Evolutionary conservation across 2,329 filamentous ascomycete genomes (phyloP), one percentile per base, ranked within the genome.

Genomic region (Talaromyces sp.): DNA sequence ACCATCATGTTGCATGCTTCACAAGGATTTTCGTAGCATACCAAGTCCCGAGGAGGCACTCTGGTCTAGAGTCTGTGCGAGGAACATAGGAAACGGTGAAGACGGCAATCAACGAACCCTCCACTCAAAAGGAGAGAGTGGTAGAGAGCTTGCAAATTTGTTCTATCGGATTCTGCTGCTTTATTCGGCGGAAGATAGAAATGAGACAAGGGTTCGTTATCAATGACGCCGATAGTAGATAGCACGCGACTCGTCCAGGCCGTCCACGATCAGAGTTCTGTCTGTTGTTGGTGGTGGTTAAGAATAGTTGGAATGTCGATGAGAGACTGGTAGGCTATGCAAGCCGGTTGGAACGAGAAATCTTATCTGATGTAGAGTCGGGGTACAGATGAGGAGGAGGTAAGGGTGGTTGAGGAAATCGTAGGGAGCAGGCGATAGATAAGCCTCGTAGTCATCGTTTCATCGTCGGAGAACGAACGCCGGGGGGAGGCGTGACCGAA

Each of bases 51-150:
- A 71, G 28, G 73, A 77, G 71, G 75, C 74, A 70, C 73, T 76
- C 67, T 76, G 74, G 62, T 77, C 74, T 67, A 76, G 72, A 6
- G 64, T 70, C 69, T 76, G 74, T 56, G 64, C 73, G 69, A 77
- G 73, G 74, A 75, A 77, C 75, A 77, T 77, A 68, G 70, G 60
- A 46, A 33, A 44, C 61, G 52, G 57, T 35, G 50, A 58, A 25
- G n/a, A 35, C n/a, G 42, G 11, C 12, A 18, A 48, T 23, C 3
- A 9, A 52, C 2, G n/a, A 2, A 52, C 25, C n/a, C 8, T n/a
- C 31, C 50, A 5, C 28, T 35, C n/a, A 9, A 50, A 2, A 28
- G n/a, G 18, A 54, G n/a, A 18, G 28, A 6, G 25, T 21, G 14
- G 33, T 16, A 37, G 31, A 28, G 8, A 18, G 23, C 12, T 31